Base-by-base conservation (phyloP, 1,139 yeast species). In the Suhomyces anneliseae region DNA sequence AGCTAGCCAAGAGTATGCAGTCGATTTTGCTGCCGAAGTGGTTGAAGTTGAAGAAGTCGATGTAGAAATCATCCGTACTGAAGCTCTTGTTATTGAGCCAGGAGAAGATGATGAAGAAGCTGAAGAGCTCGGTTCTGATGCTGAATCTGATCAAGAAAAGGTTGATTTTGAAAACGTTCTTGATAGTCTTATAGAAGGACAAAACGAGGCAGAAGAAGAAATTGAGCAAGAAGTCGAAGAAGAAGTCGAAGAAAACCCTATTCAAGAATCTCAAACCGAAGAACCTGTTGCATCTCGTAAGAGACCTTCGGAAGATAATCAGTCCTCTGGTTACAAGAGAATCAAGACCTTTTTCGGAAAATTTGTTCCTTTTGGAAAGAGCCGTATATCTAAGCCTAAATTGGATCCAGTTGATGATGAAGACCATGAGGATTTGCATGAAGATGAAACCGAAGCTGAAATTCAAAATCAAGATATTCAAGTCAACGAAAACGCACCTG, bases 261-360 rank as follows among this genome's bases (percentile, higher is more conserved):
- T 29, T 29, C 11, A 29, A 29, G 32, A 29, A 29, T 29, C 32
- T 7, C 32, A 11, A 19, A 19, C 4, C 4, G 32, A 29, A 29
- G 32, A 29, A 4, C n/a, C 32, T 29, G 32, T 7, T 5, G 7
- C 7, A 4, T 29, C 32, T 4, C 32, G 40, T 14, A 38, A 38
- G 15, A 11, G 40, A n/a, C 26, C 27, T 8, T 9, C 4, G 7
- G 35, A 27, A 10, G 40, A 38, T 7, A 27, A 27, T 4, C 4
- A 11, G 5, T 36, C 36, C 6, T 24, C 39, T 8, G 26, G 27
- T 5, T 42, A 42, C 43, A 45, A 45, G 31, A 35, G 42, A 10
- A 11, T 45, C 32, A 45, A 42, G 26, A 14, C 45, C 1, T 39
- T 38, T 14, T 39, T 45, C 10, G 8, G 14, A 5, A n/a, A 36